phyloP scores from a whole-genome alignment of 2,329 filamentous ascomycete genomes.

The Pestalotiopsis fici region DNA sequence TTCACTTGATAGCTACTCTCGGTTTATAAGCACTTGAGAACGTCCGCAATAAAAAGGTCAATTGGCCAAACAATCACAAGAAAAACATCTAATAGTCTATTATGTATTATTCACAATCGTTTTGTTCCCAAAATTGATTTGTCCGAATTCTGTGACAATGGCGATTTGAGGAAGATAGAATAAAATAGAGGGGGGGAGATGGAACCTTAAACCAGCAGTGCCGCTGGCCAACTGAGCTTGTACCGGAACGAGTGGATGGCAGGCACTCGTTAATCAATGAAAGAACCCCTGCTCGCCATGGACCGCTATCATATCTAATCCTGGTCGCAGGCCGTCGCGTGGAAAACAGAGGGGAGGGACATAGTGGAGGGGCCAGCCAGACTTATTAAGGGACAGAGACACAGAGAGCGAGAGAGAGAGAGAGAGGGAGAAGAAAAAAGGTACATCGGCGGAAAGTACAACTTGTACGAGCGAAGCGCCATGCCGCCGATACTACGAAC shows the following conservation, averaged over 20 bases:
- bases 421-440: neutral
- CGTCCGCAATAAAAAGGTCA: no score
- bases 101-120: no score
- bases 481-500: conserved; percentile 22
- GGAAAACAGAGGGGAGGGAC: neutral
- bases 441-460: conserved; percentile 8
- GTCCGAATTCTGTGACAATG: no score
- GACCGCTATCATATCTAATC: conserved; percentile 1
- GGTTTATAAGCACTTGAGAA: no score
- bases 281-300: neutral
- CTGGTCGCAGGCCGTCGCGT: conserved; percentile 8
- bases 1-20: no score
- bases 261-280: neutral
- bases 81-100: no score
- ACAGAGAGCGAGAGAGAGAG: neutral
- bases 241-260: neutral
- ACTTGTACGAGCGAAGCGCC: conserved; percentile 27
- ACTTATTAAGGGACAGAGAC: no score
- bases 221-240: neutral
- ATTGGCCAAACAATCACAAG: no score
- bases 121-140: no score
- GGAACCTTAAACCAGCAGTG: neutral
- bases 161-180: no score
- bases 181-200: neutral
- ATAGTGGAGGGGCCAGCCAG: no score